A percentile compares a stretch with the other conserved stretches of the same genome.
Evolutionary conservation across 495 filamentous ascomycete species (phyloP).

Genomic region (Xylaria nigripes): DNA sequence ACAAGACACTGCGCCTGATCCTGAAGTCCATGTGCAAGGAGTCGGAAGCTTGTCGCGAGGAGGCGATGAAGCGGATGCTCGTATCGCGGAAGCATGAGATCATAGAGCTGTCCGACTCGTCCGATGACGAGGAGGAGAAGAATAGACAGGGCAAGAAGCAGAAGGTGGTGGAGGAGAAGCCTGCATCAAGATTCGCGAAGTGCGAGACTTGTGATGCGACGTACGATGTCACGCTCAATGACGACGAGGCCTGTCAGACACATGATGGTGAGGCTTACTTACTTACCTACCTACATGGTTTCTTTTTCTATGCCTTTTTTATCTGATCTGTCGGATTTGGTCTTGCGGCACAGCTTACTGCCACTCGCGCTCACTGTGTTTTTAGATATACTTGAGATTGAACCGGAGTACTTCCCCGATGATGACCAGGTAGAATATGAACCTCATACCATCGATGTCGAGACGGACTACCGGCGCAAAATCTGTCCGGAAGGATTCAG

Average conservation of each 20-base stretch:
- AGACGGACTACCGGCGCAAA: conserved; percentile 3
- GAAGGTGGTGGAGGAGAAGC: neutral
- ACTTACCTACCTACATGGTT: neutral
- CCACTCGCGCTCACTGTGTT: neutral
- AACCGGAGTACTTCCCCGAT: neutral
- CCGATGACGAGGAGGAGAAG: neutral
- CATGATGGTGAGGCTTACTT: neutral
- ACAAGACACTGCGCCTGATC: neutral
- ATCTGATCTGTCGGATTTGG: neutral
- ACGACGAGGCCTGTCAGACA: conserved; percentile 1
- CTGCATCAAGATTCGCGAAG: neutral
- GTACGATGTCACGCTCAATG: conserved; percentile 8
- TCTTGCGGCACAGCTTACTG: neutral
- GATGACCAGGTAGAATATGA: neutral
- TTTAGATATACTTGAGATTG: neutral
- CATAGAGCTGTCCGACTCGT: conserved; percentile 2
- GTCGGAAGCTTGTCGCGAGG: conserved; percentile 3
- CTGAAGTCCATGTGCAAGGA: conserved; percentile 6
- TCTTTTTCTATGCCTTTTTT: neutral
- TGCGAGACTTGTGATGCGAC: neutral
- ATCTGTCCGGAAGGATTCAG: neutral
- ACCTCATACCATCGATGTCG: neutral
- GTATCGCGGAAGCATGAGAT: conserved; percentile 3
- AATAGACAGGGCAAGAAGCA: conserved; percentile 1
- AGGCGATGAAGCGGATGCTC: neutral